Percentiles rank a stretch among this genome's conserved stretches.
Conservation (phyloP, 2,329 filamentous ascomycete species). For the Lachnellula willkommii region DNA sequence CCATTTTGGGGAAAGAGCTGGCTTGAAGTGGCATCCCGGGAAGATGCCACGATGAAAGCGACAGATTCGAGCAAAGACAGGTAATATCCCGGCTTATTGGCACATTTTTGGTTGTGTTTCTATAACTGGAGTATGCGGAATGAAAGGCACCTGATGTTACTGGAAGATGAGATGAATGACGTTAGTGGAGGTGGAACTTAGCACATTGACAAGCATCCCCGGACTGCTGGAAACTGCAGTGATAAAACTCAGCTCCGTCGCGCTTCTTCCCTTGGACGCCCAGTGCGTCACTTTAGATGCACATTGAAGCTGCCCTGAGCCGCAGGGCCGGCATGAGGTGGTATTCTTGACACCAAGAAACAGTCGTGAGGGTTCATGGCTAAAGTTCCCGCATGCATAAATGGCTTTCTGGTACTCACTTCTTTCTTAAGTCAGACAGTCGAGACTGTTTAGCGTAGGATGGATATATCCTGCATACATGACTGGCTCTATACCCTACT, state of each 20-base stretch:
- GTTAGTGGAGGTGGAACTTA: not conserved
- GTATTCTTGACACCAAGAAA: not conserved
- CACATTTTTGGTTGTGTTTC: not conserved
- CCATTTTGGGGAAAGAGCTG: not conserved
- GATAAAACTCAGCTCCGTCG: not conserved
- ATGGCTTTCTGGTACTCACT: not conserved
- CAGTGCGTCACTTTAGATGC: not conserved
- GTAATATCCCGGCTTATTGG: not conserved
- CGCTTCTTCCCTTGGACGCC: not conserved
- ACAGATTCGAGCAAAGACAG: not conserved
- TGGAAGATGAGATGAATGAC: not conserved
- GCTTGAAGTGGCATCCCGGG: not conserved
- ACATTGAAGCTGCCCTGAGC: not conserved
- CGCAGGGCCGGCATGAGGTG: not conserved
- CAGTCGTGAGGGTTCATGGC: not conserved
- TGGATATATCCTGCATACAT: too few relatives aligned
- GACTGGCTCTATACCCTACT: too few relatives aligned
- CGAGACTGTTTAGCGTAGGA: too few relatives aligned
- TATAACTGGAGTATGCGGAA: not conserved
- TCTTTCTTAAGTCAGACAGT: too few relatives aligned
- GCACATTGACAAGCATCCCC: not conserved
- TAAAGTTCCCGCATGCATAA: not conserved
- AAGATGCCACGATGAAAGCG: not conserved
- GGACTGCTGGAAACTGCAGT: not conserved
- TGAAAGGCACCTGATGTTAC: too few relatives aligned